phyloP scores from a whole-genome alignment of 176 grass and related monocot species.

The Secale cereale region DNA sequence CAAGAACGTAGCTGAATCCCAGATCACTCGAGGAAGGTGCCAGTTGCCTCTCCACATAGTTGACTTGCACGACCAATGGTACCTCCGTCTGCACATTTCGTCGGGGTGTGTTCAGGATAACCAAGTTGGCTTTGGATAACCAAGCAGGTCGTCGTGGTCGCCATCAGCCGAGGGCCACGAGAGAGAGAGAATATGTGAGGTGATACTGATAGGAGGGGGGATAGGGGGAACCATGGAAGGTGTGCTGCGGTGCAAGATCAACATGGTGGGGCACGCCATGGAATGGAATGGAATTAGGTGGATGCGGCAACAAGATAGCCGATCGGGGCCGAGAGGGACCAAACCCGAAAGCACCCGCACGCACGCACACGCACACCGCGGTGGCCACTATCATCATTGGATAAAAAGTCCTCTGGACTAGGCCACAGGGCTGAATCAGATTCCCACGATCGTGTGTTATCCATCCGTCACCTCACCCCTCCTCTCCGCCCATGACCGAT shows the following conservation, averaged over 20 bases:
- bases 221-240: slow-evolving; percentile 48
- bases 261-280: slow-evolving; percentile 22
- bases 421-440: slow-evolving; percentile 46
- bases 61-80: not conserved
- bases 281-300: slow-evolving; percentile 41
- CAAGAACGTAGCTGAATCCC: not conserved
- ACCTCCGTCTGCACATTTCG: not conserved
- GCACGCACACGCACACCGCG: not conserved
- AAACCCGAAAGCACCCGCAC: not conserved
- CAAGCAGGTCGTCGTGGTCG: slow-evolving; percentile 17
- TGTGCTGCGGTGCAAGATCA: slow-evolving; percentile 31
- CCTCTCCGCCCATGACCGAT: not conserved
- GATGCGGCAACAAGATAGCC: slow-evolving; percentile 74
- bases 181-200: slow-evolving; percentile 39
- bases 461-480: not conserved
- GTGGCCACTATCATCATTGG: slow-evolving; percentile 61
- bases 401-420: slow-evolving; percentile 32
- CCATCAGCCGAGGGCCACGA: slow-evolving; percentile 11
- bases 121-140: not conserved
- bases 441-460: slow-evolving; percentile 48
- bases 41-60: too few relatives aligned
- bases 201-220: slow-evolving; percentile 23
- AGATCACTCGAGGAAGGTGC: not conserved
- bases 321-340: not conserved
- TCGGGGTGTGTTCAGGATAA: not conserved